Percentiles rank a stretch among this genome's conserved stretches.
Evolutionary conservation across 2,329 filamentous ascomycete species (phyloP).

Genomic region (Ascochyta viciae-villosae): DNA sequence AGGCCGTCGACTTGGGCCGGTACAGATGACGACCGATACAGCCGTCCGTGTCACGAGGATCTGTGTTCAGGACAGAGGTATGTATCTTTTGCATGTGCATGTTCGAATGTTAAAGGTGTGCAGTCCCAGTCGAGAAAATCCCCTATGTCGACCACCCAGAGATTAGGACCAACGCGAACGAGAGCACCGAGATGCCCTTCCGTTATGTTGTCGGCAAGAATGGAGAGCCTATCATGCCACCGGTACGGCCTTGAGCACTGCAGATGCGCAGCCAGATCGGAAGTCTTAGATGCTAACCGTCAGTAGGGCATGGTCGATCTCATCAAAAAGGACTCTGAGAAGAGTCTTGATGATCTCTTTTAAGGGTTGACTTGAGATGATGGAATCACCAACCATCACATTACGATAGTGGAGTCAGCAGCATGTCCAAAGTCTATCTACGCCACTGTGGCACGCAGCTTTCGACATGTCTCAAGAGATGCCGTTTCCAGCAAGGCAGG

Average conservation of each 20-base stretch:
- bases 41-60: slow-evolving; percentile 92
- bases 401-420: background rate
- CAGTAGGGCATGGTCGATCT: slow-evolving; percentile 88
- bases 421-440: slow-evolving; percentile 24
- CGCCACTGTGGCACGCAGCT: slow-evolving; percentile 50
- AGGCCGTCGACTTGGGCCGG: slow-evolving; percentile 84
- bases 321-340: slow-evolving; percentile 92
- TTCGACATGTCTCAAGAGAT: slow-evolving; percentile 28
- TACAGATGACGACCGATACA: slow-evolving; percentile 99
- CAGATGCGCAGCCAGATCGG: background rate
- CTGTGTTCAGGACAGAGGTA: slow-evolving; percentile 84
- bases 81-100: slow-evolving; percentile 34
- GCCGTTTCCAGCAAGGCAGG: slow-evolving; percentile 13
- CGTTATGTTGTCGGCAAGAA: slow-evolving; percentile 82
- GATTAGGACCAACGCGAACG: slow-evolving; percentile 85
- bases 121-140: slow-evolving; percentile 80
- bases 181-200: slow-evolving; percentile 97
- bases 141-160: slow-evolving; percentile 88
- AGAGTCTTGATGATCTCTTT: slow-evolving; percentile 85
- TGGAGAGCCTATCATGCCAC: slow-evolving; percentile 87
- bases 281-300: background rate
- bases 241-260: slow-evolving; percentile 62
- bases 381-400: background rate
- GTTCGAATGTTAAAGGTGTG: slow-evolving; percentile 25
- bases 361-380: slow-evolving; percentile 45